Conservation (phyloP, 177 flowering plant species). For the Tripterygium wilfordii region DNA sequence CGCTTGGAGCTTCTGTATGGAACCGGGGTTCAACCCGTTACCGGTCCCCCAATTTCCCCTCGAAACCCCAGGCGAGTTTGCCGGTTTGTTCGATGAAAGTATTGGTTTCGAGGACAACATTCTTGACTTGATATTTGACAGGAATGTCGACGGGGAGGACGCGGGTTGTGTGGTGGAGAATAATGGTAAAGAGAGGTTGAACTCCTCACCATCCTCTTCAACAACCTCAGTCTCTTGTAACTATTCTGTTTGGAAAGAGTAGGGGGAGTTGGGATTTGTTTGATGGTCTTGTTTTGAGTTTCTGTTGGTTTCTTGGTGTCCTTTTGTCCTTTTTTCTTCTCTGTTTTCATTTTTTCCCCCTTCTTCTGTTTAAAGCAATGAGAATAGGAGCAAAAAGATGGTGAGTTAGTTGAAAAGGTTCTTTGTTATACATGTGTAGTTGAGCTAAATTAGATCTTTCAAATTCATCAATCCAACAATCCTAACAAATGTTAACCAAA, state of each 20-base stretch:
- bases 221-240: constrained; percentile 20
- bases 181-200: not conserved
- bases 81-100: constrained; percentile 29
- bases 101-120: constrained; percentile 46
- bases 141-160: not conserved
- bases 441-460: too few species aligned
- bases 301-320: not conserved
- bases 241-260: constrained; percentile 4
- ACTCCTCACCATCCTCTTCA: constrained; percentile 13
- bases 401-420: too few species aligned
- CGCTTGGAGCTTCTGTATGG: constrained; percentile 35
- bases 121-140: constrained; percentile 36
- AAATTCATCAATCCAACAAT: too few species aligned
- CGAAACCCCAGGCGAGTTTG: constrained; percentile 20
- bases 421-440: too few species aligned
- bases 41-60: constrained; percentile 19
- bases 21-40: constrained; percentile 17
- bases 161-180: not conserved
- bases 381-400: too few species aligned
- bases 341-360: too few species aligned
- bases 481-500: too few species aligned
- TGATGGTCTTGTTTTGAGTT: constrained; percentile 2
- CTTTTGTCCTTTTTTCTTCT: too few species aligned
- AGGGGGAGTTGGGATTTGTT: not conserved
- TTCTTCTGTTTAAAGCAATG: too few species aligned